phyloP scores from a whole-genome alignment of 2,329 filamentous ascomycete genomes.

The Pseudonectria buxi region DNA sequence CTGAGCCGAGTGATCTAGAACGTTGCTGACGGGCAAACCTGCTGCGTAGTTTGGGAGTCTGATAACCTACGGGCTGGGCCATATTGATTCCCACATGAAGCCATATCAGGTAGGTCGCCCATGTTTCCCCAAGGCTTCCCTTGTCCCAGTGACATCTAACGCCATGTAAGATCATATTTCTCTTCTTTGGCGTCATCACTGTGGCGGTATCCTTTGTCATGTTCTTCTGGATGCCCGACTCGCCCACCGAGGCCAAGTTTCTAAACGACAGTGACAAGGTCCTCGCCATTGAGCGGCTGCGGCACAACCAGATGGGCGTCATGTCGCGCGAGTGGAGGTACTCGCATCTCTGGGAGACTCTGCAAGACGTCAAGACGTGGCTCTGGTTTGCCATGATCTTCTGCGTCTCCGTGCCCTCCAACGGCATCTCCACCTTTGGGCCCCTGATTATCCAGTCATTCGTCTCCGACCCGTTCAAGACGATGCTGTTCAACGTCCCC shows the following conservation, averaged over 20 bases:
- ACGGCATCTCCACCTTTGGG: conserved; percentile 52
- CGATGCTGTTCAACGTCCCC: conserved; percentile 55
- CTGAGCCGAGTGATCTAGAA: background rate
- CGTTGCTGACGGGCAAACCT: background rate
- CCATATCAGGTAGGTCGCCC: conserved; percentile 39
- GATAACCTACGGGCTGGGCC: conserved; percentile 52
- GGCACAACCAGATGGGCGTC: conserved; percentile 49
- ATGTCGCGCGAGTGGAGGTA: conserved; percentile 45
- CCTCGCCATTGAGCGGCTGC: conserved; percentile 47
- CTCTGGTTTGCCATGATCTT: conserved; percentile 50
- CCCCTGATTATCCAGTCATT: conserved; percentile 54
- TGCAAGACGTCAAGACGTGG: conserved; percentile 54
- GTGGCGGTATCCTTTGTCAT: conserved; percentile 40
- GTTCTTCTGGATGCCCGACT: conserved; percentile 42
- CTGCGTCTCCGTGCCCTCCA: conserved; percentile 50
- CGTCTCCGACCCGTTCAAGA: conserved; percentile 48
- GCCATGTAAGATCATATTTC: conserved; percentile 40
- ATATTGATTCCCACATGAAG: conserved; percentile 40
- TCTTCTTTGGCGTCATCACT: conserved; percentile 47
- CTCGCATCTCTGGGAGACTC: conserved; percentile 45
- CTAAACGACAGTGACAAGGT: conserved; percentile 44
- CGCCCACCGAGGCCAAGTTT: conserved; percentile 43
- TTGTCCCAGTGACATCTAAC: background rate
- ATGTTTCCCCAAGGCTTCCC: background rate
- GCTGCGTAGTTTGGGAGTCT: conserved; percentile 41